Conservation (phyloP, 1,284 basidiomycete species). For the Mycosarcoma mackinlayi region DNA sequence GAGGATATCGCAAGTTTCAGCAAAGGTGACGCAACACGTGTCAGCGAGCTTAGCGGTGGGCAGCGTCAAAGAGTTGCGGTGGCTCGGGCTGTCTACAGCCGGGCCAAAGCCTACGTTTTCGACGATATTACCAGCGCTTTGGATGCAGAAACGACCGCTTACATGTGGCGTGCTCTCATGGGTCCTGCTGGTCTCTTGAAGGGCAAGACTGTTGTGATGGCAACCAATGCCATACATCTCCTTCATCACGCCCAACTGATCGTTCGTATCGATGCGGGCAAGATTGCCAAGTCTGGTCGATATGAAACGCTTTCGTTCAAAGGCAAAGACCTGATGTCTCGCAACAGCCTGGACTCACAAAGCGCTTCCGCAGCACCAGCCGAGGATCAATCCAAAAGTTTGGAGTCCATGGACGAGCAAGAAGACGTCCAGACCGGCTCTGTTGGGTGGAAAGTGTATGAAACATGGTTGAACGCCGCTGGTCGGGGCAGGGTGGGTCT, state of each 20-base stretch:
- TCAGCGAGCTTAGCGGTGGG: slow-evolving; percentile 62
- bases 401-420: slow-evolving; percentile 19
- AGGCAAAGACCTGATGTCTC: slow-evolving; percentile 47
- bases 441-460: slow-evolving; percentile 34
- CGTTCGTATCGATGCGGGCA: slow-evolving; percentile 49
- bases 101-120: slow-evolving; percentile 54
- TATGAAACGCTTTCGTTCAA: slow-evolving; percentile 48
- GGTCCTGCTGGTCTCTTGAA: slow-evolving; percentile 36
- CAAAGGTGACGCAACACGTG: slow-evolving; percentile 58
- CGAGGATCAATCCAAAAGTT: slow-evolving; percentile 16
- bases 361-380: too few species aligned
- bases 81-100: slow-evolving; percentile 63
- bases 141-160: slow-evolving; percentile 75
- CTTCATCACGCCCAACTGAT: slow-evolving; percentile 35
- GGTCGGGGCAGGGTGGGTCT: slow-evolving; percentile 8
- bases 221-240: slow-evolving; percentile 55
- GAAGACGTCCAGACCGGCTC: slow-evolving; percentile 39
- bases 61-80: slow-evolving; percentile 62
- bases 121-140: slow-evolving; percentile 71
- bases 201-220: slow-evolving; percentile 52
- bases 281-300: slow-evolving; percentile 46
- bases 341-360: slow-evolving; percentile 46
- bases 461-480: slow-evolving; percentile 26
- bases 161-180: slow-evolving; percentile 62
- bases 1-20: slow-evolving; percentile 54